Base-by-base conservation (phyloP, 371 early-diverging fungal genomes). In the Rhizopus stolonifer region DNA sequence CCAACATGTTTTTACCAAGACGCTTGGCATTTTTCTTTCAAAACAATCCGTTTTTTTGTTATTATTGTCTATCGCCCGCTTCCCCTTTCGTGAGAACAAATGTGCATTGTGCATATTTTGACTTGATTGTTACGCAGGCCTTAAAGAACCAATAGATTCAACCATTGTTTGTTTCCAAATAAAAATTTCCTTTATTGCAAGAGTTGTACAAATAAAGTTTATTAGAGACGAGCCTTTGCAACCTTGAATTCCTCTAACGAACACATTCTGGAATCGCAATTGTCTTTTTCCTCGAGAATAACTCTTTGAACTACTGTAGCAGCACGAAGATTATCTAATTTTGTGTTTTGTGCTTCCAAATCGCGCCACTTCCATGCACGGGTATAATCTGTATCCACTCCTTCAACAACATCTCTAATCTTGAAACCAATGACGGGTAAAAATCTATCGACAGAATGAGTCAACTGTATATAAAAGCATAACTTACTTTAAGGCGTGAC, bases 401-500 rank as follows among this genome's bases (percentile, higher is more conserved):
- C 59, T 46, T 70, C 70, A 21, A 70, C 53, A 11, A 70, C 57
- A 31, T 70, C 61, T 19, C 58, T 54, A 10, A 70, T 64, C 32
- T 67, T 66, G 38, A 64, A 63, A 7, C 70, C 70, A 5, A 70
- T 33, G 15, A 58, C 24, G n/a, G 70, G 64, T 17, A 70, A 54
- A 26, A 70, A 70, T 9, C 69, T 68, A 33, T 10, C 34, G n/a
- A 17, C 8, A 0, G 13, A 3, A 7, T 24, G 10, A 36, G 6
- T 19, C 5, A 8, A 15, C 14, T 11, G 4, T n/a, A 4, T 8
- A 19, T 50, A 6, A 26, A 3, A 23, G 8, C 36, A 31, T 15
- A 4, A n/a, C 64, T 64, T 69, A 69, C 77, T 77, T 77, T 58
- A 73, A 60, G n/a, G 72, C 77, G 39, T 77, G 77, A 1, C 77